Base-by-base conservation (phyloP, 2,329 filamentous ascomycete species). In the Aspergillus quadrilineatus region DNA sequence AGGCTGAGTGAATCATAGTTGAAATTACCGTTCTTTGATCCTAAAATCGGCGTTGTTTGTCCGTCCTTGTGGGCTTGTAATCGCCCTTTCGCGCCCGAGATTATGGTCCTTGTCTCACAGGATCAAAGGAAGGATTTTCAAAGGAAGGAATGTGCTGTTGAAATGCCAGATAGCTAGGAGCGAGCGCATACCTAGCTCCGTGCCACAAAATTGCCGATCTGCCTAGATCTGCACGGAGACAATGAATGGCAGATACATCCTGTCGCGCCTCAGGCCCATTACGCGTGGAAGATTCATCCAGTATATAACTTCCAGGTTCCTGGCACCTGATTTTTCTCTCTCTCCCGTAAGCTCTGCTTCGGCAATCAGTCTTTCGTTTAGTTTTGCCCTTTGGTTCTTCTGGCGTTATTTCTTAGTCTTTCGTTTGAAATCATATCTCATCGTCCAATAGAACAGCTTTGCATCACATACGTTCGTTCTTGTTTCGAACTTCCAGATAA, bases 321-420 rank as follows among this genome's bases (percentile, higher is more conserved):
- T 43, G 36, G 53, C 54, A 29, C 15, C 43, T 57, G 28, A 6
- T 41, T 55, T 29, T 41, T 56, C 48, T 57, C 46, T 57, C 30
- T 51, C 43, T 52, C 46, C 44, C 29, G 36, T 44, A 55, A 55
- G 49, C 60, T 62, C 57, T 59, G 60, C 60, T 57, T 36, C 60
- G 64, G 60, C 60, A 57, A 46, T 53, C 50, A 56, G 55, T 57
- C 60, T 44, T 62, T 65, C 58, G 58, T 62, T 62, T 58, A 51
- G 51, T 37, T 50, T 30, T 42, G 32, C 37, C 32, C 37, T 55
- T 48, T 53, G 46, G 42, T 55, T 55, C 44, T 55, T 55, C 58
- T 51, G 48, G 55, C 51, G 48, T 60, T 56, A 22, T 26, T 37
- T 51, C 22, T 30, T 46, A 30, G 58, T 56, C 58, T 36, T 50